Conservation (phyloP, 2,329 filamentous ascomycete species). For the Colletotrichum australisinense region DNA sequence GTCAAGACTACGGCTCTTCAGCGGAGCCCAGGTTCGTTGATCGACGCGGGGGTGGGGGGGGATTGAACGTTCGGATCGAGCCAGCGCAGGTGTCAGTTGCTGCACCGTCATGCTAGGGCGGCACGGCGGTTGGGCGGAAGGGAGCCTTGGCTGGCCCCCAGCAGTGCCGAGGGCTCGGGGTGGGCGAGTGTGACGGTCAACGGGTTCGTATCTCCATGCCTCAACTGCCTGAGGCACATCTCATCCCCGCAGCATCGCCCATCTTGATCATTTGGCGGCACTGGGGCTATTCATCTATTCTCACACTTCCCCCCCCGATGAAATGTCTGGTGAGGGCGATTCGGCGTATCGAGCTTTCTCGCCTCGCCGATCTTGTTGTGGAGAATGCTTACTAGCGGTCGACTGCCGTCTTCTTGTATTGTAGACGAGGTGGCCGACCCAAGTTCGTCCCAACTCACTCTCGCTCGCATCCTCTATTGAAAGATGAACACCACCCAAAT, state of each 20-base stretch:
- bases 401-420: no score
- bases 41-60: constrained; percentile 21
- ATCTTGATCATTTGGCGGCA: not conserved
- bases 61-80: constrained; percentile 26
- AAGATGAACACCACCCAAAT: not conserved
- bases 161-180: not conserved
- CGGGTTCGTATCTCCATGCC: not conserved
- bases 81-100: constrained; percentile 20
- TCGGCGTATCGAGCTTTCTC: not conserved
- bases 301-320: not conserved
- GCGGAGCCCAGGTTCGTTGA: constrained; percentile 21
- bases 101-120: constrained; percentile 24
- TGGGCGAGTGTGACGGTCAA: not conserved
- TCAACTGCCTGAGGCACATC: not conserved
- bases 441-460: not conserved
- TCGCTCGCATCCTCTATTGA: not conserved
- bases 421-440: not conserved
- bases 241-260: not conserved
- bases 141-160: not conserved
- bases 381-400: not conserved
- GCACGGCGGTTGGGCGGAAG: not conserved
- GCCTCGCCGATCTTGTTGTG: not conserved
- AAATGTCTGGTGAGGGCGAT: not conserved
- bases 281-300: not conserved
- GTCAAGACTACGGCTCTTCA: constrained; percentile 7